Conservation (phyloP, 768 basidiomycete species). For the Grammothele lineata region DNA sequence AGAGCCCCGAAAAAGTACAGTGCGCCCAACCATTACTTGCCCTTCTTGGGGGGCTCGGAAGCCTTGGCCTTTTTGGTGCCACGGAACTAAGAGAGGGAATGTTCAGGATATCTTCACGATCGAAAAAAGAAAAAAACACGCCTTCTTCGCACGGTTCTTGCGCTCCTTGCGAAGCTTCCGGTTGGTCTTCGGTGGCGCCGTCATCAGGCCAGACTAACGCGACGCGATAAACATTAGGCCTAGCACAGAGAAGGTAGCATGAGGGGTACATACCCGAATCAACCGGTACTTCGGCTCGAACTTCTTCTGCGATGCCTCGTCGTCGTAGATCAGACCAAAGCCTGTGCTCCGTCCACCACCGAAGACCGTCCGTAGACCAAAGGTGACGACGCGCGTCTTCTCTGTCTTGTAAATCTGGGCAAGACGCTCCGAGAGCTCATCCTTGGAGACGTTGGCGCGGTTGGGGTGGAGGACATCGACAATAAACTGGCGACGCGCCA, state of each 20-base stretch:
- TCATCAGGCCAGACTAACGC: constrained; percentile 55
- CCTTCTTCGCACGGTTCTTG: constrained; percentile 99
- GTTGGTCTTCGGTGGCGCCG: constrained; percentile 87
- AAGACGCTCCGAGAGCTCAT: constrained; percentile 90
- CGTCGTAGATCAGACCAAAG: constrained; percentile 97
- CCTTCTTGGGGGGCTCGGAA: constrained; percentile 87
- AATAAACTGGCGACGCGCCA: constrained; percentile 94
- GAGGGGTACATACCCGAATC: constrained; percentile 73
- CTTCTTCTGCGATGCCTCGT: constrained; percentile 90
- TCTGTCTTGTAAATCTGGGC: constrained; percentile 91
- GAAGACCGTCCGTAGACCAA: constrained; percentile 93
- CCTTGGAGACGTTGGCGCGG: constrained; percentile 89
- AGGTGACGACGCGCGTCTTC: constrained; percentile 86
- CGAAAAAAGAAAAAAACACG: constrained; percentile 24
- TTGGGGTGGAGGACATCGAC: constrained; percentile 95
- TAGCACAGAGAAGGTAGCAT: background rate
- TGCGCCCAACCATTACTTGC: constrained; percentile 57
- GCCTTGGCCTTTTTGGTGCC: constrained; percentile 97
- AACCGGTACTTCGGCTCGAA: constrained; percentile 97
- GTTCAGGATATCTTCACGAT: constrained; percentile 12
- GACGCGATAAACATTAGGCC: background rate
- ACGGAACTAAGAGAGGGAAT: constrained; percentile 57
- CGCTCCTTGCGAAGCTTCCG: constrained; percentile 99
- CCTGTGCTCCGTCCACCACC: constrained; percentile 98
- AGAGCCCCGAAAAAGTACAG: constrained; percentile 24